Conservation (phyloP, 768 basidiomycete genomes). For the Russula olivacea region DNA sequence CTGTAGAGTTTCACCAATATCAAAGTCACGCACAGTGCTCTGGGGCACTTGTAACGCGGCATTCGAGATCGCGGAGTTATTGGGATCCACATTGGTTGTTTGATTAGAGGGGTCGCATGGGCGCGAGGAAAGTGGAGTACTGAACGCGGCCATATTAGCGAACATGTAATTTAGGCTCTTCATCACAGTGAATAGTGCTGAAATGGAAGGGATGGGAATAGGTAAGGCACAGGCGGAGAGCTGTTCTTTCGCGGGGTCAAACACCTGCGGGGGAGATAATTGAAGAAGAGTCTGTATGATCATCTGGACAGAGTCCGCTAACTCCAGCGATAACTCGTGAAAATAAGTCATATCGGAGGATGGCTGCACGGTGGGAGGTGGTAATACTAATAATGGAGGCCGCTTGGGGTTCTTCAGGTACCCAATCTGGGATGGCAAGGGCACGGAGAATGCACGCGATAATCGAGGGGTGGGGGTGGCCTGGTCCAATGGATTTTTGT, state of each 20-base stretch:
- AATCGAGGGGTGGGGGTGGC: conserved; percentile 45
- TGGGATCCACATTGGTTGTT: conserved; percentile 2
- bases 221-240: conserved; percentile 84
- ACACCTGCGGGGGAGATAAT: conserved; percentile 80
- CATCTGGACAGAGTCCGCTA: conserved; percentile 87
- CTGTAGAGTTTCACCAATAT: conserved; percentile 87
- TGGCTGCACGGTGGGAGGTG: conserved; percentile 25
- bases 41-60: conserved; percentile 13
- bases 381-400: conserved; percentile 22
- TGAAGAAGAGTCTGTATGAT: conserved; percentile 89
- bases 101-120: conserved; percentile 15
- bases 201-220: conserved; percentile 81
- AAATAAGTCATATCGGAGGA: conserved; percentile 39
- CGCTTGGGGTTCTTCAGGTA: conserved; percentile 67
- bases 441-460: conserved; percentile 72
- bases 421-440: conserved; percentile 72
- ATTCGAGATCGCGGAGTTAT: conserved; percentile 9
- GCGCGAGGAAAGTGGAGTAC: conserved; percentile 21
- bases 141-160: conserved; percentile 66
- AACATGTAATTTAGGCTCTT: conserved; percentile 91
- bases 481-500: conserved; percentile 33
- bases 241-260: conserved; percentile 91
- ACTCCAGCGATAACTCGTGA: conserved; percentile 72
- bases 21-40: conserved; percentile 53
- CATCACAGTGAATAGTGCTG: conserved; percentile 86